These are phyloP conservation scores for Eustoma russellianum DNA, from an alignment of 257 asterid species.

Conservation along the genomic window DNA sequence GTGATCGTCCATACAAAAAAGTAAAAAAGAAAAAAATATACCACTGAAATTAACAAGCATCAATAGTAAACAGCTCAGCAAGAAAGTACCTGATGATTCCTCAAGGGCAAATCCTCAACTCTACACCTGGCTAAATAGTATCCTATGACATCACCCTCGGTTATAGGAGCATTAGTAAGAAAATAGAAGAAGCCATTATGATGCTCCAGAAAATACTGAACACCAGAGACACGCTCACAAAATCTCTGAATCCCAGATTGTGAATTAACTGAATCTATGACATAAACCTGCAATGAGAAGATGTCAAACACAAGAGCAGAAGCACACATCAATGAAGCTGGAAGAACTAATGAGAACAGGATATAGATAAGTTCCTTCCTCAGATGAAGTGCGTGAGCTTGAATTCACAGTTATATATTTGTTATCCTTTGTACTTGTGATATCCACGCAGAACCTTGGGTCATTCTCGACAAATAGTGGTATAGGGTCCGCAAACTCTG, in stretches of 20 bases:
- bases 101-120: slow-evolving; percentile 43
- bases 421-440: slow-evolving; percentile 86
- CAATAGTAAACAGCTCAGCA: too few species aligned
- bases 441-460: slow-evolving; percentile 76
- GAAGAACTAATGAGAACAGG: slow-evolving; percentile 13
- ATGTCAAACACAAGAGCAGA: slow-evolving; percentile 12
- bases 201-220: slow-evolving; percentile 86
- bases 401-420: slow-evolving; percentile 93
- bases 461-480: slow-evolving; percentile 63
- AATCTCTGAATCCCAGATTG: slow-evolving; percentile 45
- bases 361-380: slow-evolving; percentile 65
- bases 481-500: slow-evolving; percentile 34
- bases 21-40: background rate
- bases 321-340: slow-evolving; percentile 3
- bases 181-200: slow-evolving; percentile 50
- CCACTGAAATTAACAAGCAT: too few species aligned
- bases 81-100: slow-evolving; percentile 47
- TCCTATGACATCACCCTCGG: slow-evolving; percentile 29
- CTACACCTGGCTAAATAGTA: slow-evolving; percentile 64
- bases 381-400: slow-evolving; percentile 96
- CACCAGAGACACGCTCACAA: slow-evolving; percentile 73
- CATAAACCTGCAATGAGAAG: slow-evolving; percentile 59
- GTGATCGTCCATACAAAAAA: too few species aligned
- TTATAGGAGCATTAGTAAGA: slow-evolving; percentile 69
- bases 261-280: slow-evolving; percentile 48